Percentiles rank a stretch among this genome's conserved stretches.
Conservation (phyloP, 495 filamentous ascomycete genomes). For the Chaetomium fimeti region DNA sequence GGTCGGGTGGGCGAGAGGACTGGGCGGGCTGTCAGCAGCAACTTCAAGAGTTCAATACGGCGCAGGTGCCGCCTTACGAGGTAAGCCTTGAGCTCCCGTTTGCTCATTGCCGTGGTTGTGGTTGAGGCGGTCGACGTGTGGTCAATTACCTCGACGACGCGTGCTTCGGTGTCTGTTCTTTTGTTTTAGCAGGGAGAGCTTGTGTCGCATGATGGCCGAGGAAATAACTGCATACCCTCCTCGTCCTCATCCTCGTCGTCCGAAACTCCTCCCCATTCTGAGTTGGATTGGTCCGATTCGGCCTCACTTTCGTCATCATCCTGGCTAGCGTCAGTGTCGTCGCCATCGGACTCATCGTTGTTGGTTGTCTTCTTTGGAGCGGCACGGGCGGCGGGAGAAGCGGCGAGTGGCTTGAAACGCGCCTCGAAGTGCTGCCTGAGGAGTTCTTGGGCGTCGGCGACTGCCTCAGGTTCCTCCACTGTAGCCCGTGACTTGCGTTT, state of each 20-base stretch:
- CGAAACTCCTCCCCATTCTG: conserved; percentile 68
- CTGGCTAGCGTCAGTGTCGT: conserved; percentile 24
- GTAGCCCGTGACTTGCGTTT: conserved; percentile 42
- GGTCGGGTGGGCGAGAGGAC: conserved; percentile 46
- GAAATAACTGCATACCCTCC: conserved; percentile 17
- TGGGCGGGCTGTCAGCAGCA: conserved; percentile 20
- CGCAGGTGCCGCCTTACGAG: conserved; percentile 54
- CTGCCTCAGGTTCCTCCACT: conserved; percentile 32
- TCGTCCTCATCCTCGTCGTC: conserved; percentile 34
- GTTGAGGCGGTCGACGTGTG: conserved; percentile 41
- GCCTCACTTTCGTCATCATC: conserved; percentile 31
- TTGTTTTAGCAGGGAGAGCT: conserved; percentile 5
- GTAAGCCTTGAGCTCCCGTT: conserved; percentile 72
- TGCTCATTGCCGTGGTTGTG: conserved; percentile 52
- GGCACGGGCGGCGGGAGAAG: conserved; percentile 24
- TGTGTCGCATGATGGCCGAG: not conserved
- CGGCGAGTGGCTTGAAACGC: conserved; percentile 71
- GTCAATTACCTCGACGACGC: conserved; percentile 62
- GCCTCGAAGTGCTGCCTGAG: conserved; percentile 85
- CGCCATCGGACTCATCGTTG: conserved; percentile 25
- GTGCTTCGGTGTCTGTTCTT: conserved; percentile 20
- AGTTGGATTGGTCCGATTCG: conserved; percentile 36
- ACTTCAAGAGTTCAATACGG: not conserved
- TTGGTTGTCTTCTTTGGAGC: conserved; percentile 32
- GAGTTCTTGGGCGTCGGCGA: conserved; percentile 47